A percentile compares a stretch with the other conserved stretches of the same genome.
Evolutionary conservation across 768 basidiomycete species (phyloP).

Genomic region (Tephrocybe sp.): DNA sequence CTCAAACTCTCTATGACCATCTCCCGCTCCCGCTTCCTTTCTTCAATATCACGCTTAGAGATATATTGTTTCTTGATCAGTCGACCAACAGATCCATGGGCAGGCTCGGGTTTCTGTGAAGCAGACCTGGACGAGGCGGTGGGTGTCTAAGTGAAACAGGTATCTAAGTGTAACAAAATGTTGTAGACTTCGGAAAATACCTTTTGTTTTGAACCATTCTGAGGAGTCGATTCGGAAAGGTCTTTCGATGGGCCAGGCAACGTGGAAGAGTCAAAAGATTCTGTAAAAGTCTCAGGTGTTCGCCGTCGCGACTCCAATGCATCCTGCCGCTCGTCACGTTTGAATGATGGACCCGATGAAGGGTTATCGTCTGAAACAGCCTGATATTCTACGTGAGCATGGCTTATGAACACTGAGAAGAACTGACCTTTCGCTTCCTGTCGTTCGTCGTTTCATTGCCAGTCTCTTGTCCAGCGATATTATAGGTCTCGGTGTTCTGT

Average conservation of each 20-base stretch:
- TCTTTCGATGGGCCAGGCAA: not conserved
- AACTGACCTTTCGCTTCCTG: not conserved
- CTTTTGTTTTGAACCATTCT: not conserved
- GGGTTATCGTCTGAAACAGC: not conserved
- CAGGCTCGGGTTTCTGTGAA: not conserved
- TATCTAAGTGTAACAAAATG: not conserved
- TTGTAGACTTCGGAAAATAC: too few species aligned
- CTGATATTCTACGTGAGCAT: not conserved
- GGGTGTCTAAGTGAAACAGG: too few species aligned
- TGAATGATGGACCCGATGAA: not conserved
- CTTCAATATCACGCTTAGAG: not conserved
- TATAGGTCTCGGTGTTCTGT: too few species aligned
- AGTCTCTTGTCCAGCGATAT: too few species aligned
- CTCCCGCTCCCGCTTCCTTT: conserved; percentile 3
- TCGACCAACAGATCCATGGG: not conserved
- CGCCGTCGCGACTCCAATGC: not conserved
- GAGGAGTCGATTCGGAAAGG: not conserved
- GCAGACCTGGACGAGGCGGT: not conserved
- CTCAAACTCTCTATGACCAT: conserved; percentile 5
- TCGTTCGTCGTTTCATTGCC: not conserved
- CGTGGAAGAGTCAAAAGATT: not conserved
- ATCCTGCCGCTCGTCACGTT: not conserved
- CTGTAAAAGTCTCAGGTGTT: too few species aligned
- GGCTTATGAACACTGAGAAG: not conserved
- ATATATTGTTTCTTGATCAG: not conserved